These are phyloP conservation scores for Brassica rapa DNA, from an alignment of 345 rosid species.

Conservation along the genomic window DNA sequence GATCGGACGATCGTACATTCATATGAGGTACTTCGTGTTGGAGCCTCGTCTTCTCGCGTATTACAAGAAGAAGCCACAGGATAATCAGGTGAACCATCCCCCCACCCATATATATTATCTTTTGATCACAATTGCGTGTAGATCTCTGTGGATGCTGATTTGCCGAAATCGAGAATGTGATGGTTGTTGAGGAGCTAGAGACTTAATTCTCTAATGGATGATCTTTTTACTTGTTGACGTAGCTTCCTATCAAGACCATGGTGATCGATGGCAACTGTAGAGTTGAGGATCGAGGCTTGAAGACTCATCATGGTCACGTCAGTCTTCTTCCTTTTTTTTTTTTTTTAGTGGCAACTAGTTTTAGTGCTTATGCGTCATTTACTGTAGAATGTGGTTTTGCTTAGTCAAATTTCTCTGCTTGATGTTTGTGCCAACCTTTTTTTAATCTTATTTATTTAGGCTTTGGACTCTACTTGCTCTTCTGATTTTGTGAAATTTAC, in stretches of 20 bases:
- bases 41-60: conserved; percentile 92
- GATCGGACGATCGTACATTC: conserved; percentile 96
- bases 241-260: conserved; percentile 98
- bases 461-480: too few species aligned
- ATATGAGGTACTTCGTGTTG: conserved; percentile 94
- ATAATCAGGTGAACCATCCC: conserved; percentile 64
- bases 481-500: not conserved
- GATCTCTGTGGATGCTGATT: not conserved
- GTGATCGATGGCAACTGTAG: conserved; percentile 95
- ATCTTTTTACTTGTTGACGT: conserved; percentile 25
- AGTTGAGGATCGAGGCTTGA: conserved; percentile 99
- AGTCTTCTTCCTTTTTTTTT: conserved; percentile 32
- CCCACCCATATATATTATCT: not conserved
- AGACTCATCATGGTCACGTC: conserved; percentile 96
- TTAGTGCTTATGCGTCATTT: not conserved
- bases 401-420: too few species aligned
- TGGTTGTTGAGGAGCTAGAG: conserved; percentile 5
- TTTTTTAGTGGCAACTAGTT: too few species aligned
- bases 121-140: not conserved
- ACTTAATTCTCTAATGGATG: conserved; percentile 5
- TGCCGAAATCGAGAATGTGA: not conserved
- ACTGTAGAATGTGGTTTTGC: conserved; percentile 3
- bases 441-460: too few species aligned
- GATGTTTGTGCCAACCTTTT: too few species aligned
- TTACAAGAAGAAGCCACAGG: conserved; percentile 95